Percentiles rank a stretch among this genome's conserved stretches.
These are phyloP conservation scores for Candida fluviatilis DNA, from an alignment of 805 yeast genomes.

Conservation along the genomic window DNA sequence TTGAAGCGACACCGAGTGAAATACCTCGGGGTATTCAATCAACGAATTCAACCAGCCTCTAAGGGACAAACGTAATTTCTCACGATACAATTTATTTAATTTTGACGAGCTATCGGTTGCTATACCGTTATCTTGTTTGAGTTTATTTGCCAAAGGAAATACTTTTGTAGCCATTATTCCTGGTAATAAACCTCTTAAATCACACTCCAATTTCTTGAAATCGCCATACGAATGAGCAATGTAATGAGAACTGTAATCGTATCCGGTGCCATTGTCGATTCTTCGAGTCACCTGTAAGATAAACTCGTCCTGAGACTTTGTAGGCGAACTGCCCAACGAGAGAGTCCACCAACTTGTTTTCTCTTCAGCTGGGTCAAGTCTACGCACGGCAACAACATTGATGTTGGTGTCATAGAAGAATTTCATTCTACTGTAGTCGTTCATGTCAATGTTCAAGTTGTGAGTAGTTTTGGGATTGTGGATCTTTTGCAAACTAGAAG, in stretches of 20 bases:
- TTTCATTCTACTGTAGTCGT: constrained; percentile 22
- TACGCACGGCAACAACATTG: constrained; percentile 63
- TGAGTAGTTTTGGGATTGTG: constrained; percentile 4
- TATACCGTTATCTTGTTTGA: constrained; percentile 32
- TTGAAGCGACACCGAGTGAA: constrained; percentile 46
- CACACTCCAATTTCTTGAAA: constrained; percentile 54
- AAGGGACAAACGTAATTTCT: constrained; percentile 70
- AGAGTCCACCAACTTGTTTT: not conserved
- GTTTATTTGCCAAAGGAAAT: constrained; percentile 55
- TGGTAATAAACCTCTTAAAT: constrained; percentile 57
- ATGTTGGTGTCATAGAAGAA: constrained; percentile 56
- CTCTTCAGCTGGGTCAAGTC: constrained; percentile 16
- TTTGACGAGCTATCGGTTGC: not conserved
- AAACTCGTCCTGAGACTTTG: constrained; percentile 38
- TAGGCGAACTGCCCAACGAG: not conserved
- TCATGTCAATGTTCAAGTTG: constrained; percentile 3
- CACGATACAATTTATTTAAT: constrained; percentile 49
- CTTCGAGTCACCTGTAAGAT: constrained; percentile 41
- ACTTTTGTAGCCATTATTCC: constrained; percentile 53
- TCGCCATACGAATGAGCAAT: constrained; percentile 64
- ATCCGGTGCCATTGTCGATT: constrained; percentile 13
- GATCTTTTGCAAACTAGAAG: constrained; percentile 34
- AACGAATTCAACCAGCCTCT: constrained; percentile 66
- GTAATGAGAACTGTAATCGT: constrained; percentile 30
- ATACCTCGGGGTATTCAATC: constrained; percentile 49